Percentiles rank a stretch among this genome's conserved stretches.
Evolutionary conservation across 169 alveolate species (phyloP).

Genomic region (Perkinsus marinus): DNA sequence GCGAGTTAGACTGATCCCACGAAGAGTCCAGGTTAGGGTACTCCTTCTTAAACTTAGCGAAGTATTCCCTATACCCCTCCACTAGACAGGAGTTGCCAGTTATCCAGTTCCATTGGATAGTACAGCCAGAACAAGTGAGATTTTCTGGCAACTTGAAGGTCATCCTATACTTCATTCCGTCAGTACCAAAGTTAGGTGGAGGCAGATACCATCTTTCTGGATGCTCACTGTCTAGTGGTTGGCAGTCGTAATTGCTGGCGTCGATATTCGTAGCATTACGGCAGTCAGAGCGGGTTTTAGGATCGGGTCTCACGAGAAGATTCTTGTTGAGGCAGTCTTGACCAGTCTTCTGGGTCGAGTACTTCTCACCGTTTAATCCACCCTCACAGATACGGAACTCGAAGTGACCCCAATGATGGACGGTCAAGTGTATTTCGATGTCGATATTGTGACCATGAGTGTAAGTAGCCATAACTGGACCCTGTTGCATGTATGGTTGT

Average conservation of each 20-base stretch:
- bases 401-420: background rate
- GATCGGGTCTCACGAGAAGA: background rate
- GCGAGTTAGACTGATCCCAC: background rate
- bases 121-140: background rate
- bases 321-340: background rate
- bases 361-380: background rate
- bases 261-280: background rate
- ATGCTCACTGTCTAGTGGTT: background rate
- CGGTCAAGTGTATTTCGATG: background rate
- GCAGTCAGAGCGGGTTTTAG: background rate
- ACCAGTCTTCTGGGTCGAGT: background rate
- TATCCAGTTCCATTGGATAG: background rate
- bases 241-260: background rate
- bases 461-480: background rate
- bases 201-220: background rate
- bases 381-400: background rate
- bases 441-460: background rate
- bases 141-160: background rate
- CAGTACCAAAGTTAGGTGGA: background rate
- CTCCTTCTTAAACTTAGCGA: background rate
- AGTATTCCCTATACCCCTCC: background rate
- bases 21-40: background rate
- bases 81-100: background rate
- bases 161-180: background rate
- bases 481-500: background rate